Evolutionary conservation across 225 moss, liverwort and hornwort species (phyloP).

Genomic region (Polytrichum commune): DNA sequence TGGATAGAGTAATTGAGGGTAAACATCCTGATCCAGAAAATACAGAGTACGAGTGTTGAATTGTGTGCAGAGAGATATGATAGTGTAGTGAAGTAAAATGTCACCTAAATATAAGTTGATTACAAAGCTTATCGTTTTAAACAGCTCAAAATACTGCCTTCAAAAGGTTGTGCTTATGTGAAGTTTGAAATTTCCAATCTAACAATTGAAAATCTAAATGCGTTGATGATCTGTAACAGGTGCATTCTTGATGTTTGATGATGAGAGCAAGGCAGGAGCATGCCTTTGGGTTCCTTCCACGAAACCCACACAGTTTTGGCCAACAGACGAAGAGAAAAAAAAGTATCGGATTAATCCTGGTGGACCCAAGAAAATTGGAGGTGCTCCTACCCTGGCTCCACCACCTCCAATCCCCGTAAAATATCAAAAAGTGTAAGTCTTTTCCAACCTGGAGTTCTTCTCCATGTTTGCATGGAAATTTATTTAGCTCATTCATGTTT

Average conservation of each 20-base stretch:
- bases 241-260: conserved; percentile 43
- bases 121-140: too few species aligned
- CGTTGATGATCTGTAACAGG: conserved; percentile 19
- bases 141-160: too few species aligned
- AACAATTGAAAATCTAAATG: neutral
- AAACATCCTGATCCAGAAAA: neutral
- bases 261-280: conserved; percentile 50
- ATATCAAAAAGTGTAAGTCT: conserved; percentile 77
- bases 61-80: too few species aligned
- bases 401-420: conserved; percentile 42
- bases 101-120: too few species aligned
- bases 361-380: conserved; percentile 25
- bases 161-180: too few species aligned
- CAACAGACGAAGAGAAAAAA: conserved; percentile 31
- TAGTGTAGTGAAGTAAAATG: too few species aligned
- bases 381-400: conserved; percentile 26
- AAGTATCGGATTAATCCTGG: conserved; percentile 27
- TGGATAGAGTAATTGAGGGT: conserved; percentile 42
- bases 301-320: conserved; percentile 48
- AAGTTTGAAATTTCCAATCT: too few species aligned
- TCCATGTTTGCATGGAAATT: neutral
- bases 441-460: neutral
- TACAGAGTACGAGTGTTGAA: too few species aligned
- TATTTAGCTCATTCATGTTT: neutral
- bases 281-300: conserved; percentile 49